Evolutionary conservation across 495 filamentous ascomycete genomes (phyloP).

Genomic region (Xylaria cubensis): DNA sequence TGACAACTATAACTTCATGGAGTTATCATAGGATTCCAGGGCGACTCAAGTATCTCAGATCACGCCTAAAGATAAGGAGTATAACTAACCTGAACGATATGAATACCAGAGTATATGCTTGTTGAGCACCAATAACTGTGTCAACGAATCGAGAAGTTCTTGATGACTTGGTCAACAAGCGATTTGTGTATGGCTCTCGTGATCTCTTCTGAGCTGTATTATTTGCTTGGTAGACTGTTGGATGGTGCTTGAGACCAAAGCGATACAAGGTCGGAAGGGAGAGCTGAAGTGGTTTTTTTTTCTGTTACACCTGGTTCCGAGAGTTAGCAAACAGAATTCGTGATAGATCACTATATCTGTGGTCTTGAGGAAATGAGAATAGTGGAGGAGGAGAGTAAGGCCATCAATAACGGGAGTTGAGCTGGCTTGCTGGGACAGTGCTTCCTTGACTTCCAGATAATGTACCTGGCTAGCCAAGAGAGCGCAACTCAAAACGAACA

Average conservation of each 20-base stretch:
- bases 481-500: no score
- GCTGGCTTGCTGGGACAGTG: no score
- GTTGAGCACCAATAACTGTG: not conserved
- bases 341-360: not conserved
- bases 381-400: not conserved
- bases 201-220: not conserved
- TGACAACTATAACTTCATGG: not conserved
- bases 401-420: not conserved
- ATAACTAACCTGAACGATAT: not conserved
- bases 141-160: not conserved
- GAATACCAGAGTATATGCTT: not conserved
- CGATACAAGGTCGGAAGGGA: not conserved
- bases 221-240: not conserved
- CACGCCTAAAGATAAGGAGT: not conserved
- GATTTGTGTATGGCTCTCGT: not conserved
- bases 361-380: not conserved
- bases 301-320: not conserved
- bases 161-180: not conserved
- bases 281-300: not conserved
- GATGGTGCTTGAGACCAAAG: not conserved
- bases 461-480: no score
- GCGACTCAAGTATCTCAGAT: not conserved
- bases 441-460: no score
- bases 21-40: not conserved
- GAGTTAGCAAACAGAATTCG: not conserved